Evolutionary conservation across 768 basidiomycete genomes (phyloP).

Genomic region (Suillus subalutaceus): DNA sequence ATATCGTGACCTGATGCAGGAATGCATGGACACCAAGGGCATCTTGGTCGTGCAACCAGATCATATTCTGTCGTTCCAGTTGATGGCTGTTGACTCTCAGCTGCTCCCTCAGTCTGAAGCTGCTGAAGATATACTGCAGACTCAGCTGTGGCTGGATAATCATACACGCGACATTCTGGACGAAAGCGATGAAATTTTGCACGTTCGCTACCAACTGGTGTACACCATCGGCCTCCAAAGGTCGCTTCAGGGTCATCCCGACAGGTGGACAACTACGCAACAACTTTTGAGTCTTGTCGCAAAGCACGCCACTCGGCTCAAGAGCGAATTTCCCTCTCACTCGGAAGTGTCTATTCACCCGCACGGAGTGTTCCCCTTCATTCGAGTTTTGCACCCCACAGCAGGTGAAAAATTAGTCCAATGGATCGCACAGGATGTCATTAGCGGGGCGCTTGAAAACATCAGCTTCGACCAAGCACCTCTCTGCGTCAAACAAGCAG

Average conservation of each 20-base stretch:
- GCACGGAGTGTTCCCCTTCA: conserved; percentile 7
- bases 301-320: conserved; percentile 18
- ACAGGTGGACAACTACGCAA: conserved; percentile 27
- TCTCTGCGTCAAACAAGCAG: conserved; percentile 6
- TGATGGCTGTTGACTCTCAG: conserved; percentile 28
- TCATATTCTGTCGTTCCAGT: conserved; percentile 33
- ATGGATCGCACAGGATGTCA: conserved; percentile 17
- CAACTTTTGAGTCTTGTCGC: conserved; percentile 32
- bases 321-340: conserved; percentile 10
- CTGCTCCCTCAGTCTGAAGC: conserved; percentile 13
- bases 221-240: not conserved
- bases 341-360: conserved; percentile 21
- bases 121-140: conserved; percentile 26
- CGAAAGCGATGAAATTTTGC: not conserved
- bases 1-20: conserved; percentile 25
- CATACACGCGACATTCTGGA: conserved; percentile 1
- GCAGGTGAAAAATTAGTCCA: conserved; percentile 14
- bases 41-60: conserved; percentile 34
- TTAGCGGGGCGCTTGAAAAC: conserved; percentile 9
- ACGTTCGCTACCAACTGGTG: conserved; percentile 1
- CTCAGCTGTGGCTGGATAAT: conserved; percentile 16
- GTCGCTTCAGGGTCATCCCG: not conserved
- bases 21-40: conserved; percentile 24
- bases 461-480: conserved; percentile 4
- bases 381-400: conserved; percentile 19